Evolutionary conservation across 2,329 filamentous ascomycete species (phyloP), one percentile per base, ranked within the genome.

Genomic region (Venturia oleaginea): DNA sequence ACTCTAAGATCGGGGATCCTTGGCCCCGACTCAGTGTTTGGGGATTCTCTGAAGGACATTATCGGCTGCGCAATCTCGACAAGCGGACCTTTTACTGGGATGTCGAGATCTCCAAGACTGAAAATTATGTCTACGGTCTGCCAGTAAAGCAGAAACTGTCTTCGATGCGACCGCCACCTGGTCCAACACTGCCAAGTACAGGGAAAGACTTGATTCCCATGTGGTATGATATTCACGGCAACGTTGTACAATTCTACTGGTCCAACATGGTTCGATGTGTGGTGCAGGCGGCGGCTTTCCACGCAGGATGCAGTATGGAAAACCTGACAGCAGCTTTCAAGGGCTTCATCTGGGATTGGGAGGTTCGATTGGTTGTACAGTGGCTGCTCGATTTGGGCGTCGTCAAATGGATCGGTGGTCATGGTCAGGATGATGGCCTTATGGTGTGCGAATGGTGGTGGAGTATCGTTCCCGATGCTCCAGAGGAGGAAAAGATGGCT

Each of bases 181-280:
- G 22, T 15, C 24, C 42, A 13, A 19, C 15, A 8, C 7, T 30
- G 48, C 79, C 27, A 17, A 51, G 43, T 40, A 15, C 24, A 22
- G 59, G 48, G 10, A 65, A 48, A 15, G 34, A 32, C 8, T 32
- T 40, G 24, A 62, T 65, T 30, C 80, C 80, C 0, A 63, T 80
- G 17, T 82, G 80, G 80, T 73, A 77, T 63, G 79, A 81, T 67
- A 78, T 82, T 61, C 77, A 81, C 63, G 76, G 74, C 0, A 69
- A 74, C 17, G 67, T 77, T 15, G 69, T 75, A 4, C 67, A 68
- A 15, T 57, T 69, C 7, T 68, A 76, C 24, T 82, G 80, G 80
- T 74, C 78, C 13, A 70, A 75, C 61, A 73, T 75, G 13, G 65
- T 79, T 15, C 74, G 72, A 1, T 74, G 76, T 4, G 73, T 80